Percentiles rank a stretch among this genome's conserved stretches.
These are phyloP conservation scores for Phytophthora foliorum DNA, from an alignment of 352 stramenopile genomes.

Conservation along the genomic window DNA sequence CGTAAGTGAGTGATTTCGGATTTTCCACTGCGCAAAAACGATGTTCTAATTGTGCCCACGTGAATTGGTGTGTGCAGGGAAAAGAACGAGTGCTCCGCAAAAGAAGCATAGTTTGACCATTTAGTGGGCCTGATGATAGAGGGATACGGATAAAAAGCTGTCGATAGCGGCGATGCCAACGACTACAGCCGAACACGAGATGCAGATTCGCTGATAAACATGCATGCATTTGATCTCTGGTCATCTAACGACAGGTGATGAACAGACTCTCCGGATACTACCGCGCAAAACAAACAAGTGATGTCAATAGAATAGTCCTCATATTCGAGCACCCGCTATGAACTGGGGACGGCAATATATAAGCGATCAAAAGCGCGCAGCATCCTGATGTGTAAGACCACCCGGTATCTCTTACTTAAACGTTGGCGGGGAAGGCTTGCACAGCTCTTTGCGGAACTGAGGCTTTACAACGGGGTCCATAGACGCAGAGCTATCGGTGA, in stretches of 20 bases:
- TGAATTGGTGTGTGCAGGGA: conserved; percentile 41
- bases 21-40: not conserved
- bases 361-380: too few species aligned
- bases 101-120: conserved; percentile 41
- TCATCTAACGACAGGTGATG: not conserved
- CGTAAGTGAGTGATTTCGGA: conserved; percentile 41
- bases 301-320: conserved; percentile 33
- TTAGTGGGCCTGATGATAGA: conserved; percentile 30
- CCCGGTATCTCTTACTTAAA: conserved; percentile 49
- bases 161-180: conserved; percentile 24
- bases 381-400: too few species aligned
- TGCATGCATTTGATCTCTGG: not conserved
- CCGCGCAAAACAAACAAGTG: conserved; percentile 1
- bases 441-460: conserved; percentile 72
- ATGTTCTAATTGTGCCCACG: not conserved
- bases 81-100: conserved; percentile 57
- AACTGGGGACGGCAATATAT: too few species aligned
- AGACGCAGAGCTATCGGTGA: conserved; percentile 61
- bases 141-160: conserved; percentile 22
- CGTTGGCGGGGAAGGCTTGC: conserved; percentile 54
- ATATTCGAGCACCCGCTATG: conserved; percentile 14
- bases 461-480: conserved; percentile 57
- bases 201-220: conserved; percentile 1
- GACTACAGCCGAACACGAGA: conserved; percentile 14
- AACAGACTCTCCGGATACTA: not conserved